Conservation (phyloP, 2,329 filamentous ascomycete genomes). For the Fusarium cicatricum region DNA sequence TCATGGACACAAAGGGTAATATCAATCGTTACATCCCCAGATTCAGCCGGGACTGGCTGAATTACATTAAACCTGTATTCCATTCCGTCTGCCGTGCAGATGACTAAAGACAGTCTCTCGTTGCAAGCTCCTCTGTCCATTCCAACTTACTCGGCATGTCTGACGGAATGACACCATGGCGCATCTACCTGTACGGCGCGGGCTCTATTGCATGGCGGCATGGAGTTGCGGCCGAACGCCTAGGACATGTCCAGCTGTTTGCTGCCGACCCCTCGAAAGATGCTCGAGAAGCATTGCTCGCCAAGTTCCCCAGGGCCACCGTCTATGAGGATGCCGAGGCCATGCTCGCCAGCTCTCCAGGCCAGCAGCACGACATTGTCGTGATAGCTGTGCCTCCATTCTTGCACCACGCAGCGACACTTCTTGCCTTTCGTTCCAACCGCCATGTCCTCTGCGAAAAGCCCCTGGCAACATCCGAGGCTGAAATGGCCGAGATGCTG, state of each 20-base stretch:
- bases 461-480: constrained; percentile 19
- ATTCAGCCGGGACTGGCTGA: not conserved
- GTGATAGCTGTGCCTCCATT: constrained; percentile 22
- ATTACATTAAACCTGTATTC: not conserved
- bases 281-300: constrained; percentile 12
- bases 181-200: constrained; percentile 18
- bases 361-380: constrained; percentile 14
- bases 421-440: constrained; percentile 12
- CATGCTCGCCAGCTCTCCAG: constrained; percentile 15
- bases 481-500: constrained; percentile 16
- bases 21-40: too few species aligned
- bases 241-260: constrained; percentile 14
- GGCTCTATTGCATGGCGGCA: constrained; percentile 23
- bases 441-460: constrained; percentile 25
- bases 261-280: constrained; percentile 13
- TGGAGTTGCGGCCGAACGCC: constrained; percentile 11
- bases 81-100: too few species aligned
- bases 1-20: too few species aligned
- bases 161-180: constrained; percentile 1
- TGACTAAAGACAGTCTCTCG: not conserved
- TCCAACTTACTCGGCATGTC: constrained; percentile 10
- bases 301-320: constrained; percentile 14
- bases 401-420: constrained; percentile 16
- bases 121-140: too few species aligned
- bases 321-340: constrained; percentile 15